Conservation (phyloP, 2,329 filamentous ascomycete species). For the Alternaria triticina region DNA sequence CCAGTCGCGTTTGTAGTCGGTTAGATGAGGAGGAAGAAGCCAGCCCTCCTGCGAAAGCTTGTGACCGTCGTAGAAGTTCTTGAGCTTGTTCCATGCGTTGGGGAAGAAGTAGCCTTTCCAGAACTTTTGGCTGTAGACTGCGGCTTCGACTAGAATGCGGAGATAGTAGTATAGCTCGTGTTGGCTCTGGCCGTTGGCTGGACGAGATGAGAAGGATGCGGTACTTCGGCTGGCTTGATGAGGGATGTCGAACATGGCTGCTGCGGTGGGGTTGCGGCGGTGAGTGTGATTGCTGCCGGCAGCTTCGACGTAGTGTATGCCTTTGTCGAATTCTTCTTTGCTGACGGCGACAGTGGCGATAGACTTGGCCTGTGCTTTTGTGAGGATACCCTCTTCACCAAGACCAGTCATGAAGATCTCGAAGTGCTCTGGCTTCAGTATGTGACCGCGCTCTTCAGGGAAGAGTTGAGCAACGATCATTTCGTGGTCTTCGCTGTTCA, state of each 20-base stretch:
- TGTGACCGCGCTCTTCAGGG: neutral
- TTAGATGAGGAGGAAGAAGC: constrained; percentile 2
- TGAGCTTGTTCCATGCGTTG: constrained; percentile 7
- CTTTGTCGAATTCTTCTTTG: constrained; percentile 8
- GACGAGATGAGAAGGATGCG: neutral
- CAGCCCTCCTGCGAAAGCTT: neutral
- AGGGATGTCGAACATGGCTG: constrained; percentile 11
- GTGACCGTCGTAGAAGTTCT: constrained; percentile 14
- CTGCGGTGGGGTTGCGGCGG: neutral
- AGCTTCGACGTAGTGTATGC: neutral
- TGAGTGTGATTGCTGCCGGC: neutral
- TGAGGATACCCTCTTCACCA: constrained; percentile 9
- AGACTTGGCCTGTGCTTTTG: neutral
- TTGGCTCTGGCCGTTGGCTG: neutral
- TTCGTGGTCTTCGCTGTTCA: constrained; percentile 13
- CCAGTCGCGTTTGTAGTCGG: constrained; percentile 18
- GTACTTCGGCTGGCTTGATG: neutral
- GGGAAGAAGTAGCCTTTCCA: constrained; percentile 20
- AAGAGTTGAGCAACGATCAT: constrained; percentile 14
- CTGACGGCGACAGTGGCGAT: constrained; percentile 1
- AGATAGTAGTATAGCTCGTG: constrained; percentile 5
- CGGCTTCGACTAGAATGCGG: constrained; percentile 18
- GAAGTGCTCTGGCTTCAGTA: constrained; percentile 11
- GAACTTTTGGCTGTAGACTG: constrained; percentile 19
- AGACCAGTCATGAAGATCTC: constrained; percentile 12